These are phyloP conservation scores for Gaertneriomyces sp. DNA, from an alignment of 192 early-diverging fungal species.

Conservation along the genomic window DNA sequence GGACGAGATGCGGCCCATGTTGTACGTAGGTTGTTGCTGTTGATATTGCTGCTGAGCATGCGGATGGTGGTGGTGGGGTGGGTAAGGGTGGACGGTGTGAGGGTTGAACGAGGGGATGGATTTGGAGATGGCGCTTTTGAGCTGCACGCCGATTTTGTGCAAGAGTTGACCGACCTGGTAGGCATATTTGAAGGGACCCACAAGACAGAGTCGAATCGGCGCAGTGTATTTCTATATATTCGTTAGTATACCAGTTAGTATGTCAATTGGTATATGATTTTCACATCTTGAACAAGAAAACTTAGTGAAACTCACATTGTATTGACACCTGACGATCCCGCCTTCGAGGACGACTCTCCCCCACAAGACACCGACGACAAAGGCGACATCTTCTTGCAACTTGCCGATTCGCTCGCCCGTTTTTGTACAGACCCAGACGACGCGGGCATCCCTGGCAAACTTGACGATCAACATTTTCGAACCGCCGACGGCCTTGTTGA, in stretches of 20 bases:
- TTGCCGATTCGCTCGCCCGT: conserved; percentile 15
- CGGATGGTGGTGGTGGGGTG: not conserved
- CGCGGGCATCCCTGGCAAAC: not conserved
- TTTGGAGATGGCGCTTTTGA: conserved; percentile 12
- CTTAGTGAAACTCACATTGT: conserved; percentile 32
- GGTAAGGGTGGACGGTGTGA: not conserved
- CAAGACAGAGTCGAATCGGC: conserved; percentile 20
- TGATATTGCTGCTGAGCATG: not conserved
- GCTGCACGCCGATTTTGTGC: conserved; percentile 14
- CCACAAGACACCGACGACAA: conserved; percentile 15
- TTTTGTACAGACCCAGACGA: not conserved
- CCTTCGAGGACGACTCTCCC: conserved; percentile 17
- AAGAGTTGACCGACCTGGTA: conserved; percentile 16
- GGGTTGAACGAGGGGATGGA: conserved; percentile 32
- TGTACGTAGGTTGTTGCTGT: not conserved
- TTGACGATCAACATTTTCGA: conserved; percentile 4
- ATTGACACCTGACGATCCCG: conserved; percentile 15
- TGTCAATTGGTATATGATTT: conserved; percentile 5
- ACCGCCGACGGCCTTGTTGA: not conserved
- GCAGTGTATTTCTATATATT: conserved; percentile 21
- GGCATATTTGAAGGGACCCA: conserved; percentile 19
- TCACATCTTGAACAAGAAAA: not conserved
- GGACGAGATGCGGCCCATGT: no score
- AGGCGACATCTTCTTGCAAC: conserved; percentile 21
- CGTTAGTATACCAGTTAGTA: conserved; percentile 4